Base-by-base conservation (phyloP, 768 basidiomycete species). In the Gymnopilus junonius region DNA sequence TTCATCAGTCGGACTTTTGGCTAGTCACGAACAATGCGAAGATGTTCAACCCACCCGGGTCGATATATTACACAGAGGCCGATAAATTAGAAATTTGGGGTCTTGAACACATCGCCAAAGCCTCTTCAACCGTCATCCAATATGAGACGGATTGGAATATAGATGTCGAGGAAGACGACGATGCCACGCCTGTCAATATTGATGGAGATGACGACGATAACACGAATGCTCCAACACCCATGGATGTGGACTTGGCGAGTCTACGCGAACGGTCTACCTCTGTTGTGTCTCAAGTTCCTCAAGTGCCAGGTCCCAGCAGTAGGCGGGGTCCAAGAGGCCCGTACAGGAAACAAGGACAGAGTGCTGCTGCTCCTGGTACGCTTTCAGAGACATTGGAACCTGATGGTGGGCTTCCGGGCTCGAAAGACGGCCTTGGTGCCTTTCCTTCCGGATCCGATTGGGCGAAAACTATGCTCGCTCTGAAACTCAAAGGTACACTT, bases 111-210 rank as follows among this genome's bases (percentile, higher is more conserved):
- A 92, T 94, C 68, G 71, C 83, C 48, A 89, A 87, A 65, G 89
- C 89, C 0, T 81, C 90, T 1, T 77, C 85, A 0, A 90, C 87
- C 15, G 92, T 93, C 42, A 91, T 93, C 61, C 91, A 93, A 59
- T 90, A 89, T 71, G 91, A 93, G 76, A 87, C 89, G 1, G 89
- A 92, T 71, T 93, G 91, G 91, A 92, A 91, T 67, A 89, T 93
- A 61, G 91, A 94, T 56, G 78, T 90, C 8, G 91, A 91, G 69
- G 84, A 83, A 35, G 91, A 90, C 40, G 89, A 86, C 61, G 83
- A 84, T 42, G 76, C 77, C 3, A 70, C 68, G 1, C 67, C 75
- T 10, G 72, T 80, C 35, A 76, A 78, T 42, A 70, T 81, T 25
- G 81, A 82, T 40, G 76, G 78, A 8, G 79, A 80, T 37, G 80